A percentile compares a stretch with the other conserved stretches of the same genome.
These are phyloP conservation scores for Aureobasidium sp. DNA, from an alignment of 2,329 filamentous ascomycete genomes.

Conservation along the genomic window DNA sequence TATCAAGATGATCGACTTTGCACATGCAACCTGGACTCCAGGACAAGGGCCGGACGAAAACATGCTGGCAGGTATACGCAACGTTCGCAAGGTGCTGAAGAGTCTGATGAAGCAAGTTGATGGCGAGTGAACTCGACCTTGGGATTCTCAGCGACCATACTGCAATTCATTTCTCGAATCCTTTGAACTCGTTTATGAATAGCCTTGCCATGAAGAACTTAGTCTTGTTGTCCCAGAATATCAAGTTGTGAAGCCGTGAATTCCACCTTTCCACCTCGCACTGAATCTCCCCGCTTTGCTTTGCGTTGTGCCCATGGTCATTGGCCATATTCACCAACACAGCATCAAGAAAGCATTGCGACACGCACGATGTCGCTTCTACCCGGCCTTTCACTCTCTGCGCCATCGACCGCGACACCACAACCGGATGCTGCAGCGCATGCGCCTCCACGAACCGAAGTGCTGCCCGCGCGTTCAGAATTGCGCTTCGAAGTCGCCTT, in stretches of 20 bases:
- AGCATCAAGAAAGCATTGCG: background rate
- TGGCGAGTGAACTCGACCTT: slow-evolving; percentile 24
- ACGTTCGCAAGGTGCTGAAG: slow-evolving; percentile 62
- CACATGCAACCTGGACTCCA: slow-evolving; percentile 78
- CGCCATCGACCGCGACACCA: slow-evolving; percentile 19
- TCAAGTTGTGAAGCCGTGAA: too few species aligned
- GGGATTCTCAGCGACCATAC: background rate
- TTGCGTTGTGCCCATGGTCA: too few species aligned
- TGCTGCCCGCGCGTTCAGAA: slow-evolving; percentile 41
- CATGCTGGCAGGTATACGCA: slow-evolving; percentile 64
- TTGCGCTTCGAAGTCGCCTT: slow-evolving; percentile 36
- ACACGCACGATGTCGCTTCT: slow-evolving; percentile 22
- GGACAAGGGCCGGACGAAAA: slow-evolving; percentile 85
- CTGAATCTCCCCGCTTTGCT: too few species aligned
- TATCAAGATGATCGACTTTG: slow-evolving; percentile 93
- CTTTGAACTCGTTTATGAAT: too few species aligned
- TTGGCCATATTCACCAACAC: too few species aligned
- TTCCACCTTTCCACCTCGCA: too few species aligned
- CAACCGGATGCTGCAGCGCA: slow-evolving; percentile 21
- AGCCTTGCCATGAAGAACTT: too few species aligned
- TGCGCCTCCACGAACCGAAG: slow-evolving; percentile 32
- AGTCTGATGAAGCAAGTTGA: slow-evolving; percentile 40
- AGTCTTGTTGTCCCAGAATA: too few species aligned
- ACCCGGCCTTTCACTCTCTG: slow-evolving; percentile 41
- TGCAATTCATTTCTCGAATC: too few species aligned